Evolutionary conservation across 164 flowering plant genomes (phyloP), one percentile per base, ranked within the genome.

Genomic region (Berberis thunbergii): DNA sequence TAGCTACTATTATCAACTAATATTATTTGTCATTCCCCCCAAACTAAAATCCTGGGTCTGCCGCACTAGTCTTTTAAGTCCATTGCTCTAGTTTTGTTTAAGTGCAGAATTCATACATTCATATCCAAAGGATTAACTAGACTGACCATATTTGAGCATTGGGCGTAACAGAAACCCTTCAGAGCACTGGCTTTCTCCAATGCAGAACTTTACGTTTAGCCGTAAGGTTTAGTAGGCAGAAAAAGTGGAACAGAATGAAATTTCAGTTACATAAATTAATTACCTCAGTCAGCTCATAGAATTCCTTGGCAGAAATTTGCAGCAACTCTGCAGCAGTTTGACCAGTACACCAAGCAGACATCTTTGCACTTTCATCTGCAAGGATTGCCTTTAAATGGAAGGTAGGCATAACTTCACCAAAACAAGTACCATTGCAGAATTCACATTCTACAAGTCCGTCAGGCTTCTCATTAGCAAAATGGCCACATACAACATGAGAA

Each of bases 291-390:
- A 94, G 74, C 49, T 78, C 85, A 70, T 60, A 75, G 69, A 89
- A 94, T 66, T 94, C 99, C 66, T 82, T 86, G 0, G 97, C 87
- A 69, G 95, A 86, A 76, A 91, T 89, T 64, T 94, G 99, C 69
- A 94, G 81, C 75, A 89, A 73, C 71, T 91, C 97, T 1, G 80
- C 64, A 43, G 97, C 97, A 64, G 96, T 82, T 63, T 83, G 86
- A 69, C 96, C 91, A 1, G 79, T 73, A 70, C 95, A 88, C 91
- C 92, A 89, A 42, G 91, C 93, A 63, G 77, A 82, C 60, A 87
- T 64, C 74, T 89, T 85, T 11, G 74, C 76, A 65, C 65, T 81
- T 53, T 87, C 89, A 71, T 94, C 98, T 46, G 93, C 88, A 46
- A 94, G 72, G 49, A 84, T 78, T 64, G 85, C 68, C 70, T 81